phyloP scores from a whole-genome alignment of 768 basidiomycete genomes.

The Amanita phalloides region DNA sequence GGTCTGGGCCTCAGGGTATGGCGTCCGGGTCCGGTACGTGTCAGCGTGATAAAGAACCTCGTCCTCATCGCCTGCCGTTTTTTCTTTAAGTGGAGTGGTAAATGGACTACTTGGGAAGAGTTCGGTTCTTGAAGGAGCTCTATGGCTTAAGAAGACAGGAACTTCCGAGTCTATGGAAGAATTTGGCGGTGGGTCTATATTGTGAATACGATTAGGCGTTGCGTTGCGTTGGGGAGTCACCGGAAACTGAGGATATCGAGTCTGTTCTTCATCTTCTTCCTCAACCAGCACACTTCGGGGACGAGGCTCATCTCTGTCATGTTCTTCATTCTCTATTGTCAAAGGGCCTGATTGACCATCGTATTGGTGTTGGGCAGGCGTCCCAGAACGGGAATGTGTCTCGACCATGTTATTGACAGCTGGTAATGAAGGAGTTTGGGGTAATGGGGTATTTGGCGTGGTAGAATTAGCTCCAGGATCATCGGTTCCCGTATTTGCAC shows the following conservation, averaged over 20 bases:
- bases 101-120: conserved; percentile 62
- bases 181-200: conserved; percentile 42
- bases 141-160: conserved; percentile 37
- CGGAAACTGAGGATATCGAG: conserved; percentile 29
- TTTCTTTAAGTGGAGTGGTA: conserved; percentile 59
- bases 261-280: conserved; percentile 19
- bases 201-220: conserved; percentile 27
- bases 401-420: conserved; percentile 26
- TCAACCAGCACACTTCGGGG: conserved; percentile 54
- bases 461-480: conserved; percentile 39
- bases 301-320: conserved; percentile 16
- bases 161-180: conserved; percentile 37
- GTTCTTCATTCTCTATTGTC: neutral
- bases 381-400: conserved; percentile 30
- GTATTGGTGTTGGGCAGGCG: conserved; percentile 15
- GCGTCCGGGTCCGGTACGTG: conserved; percentile 35
- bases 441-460: conserved; percentile 50
- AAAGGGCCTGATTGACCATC: neutral
- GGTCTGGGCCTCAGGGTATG: conserved; percentile 25
- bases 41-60: conserved; percentile 59
- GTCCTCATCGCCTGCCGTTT: conserved; percentile 46
- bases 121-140: conserved; percentile 45
- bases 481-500: conserved; percentile 36
- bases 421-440: conserved; percentile 40
- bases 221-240: conserved; percentile 30